Conservation (phyloP, 257 asterid species). For the Scutellaria baicalensis region DNA sequence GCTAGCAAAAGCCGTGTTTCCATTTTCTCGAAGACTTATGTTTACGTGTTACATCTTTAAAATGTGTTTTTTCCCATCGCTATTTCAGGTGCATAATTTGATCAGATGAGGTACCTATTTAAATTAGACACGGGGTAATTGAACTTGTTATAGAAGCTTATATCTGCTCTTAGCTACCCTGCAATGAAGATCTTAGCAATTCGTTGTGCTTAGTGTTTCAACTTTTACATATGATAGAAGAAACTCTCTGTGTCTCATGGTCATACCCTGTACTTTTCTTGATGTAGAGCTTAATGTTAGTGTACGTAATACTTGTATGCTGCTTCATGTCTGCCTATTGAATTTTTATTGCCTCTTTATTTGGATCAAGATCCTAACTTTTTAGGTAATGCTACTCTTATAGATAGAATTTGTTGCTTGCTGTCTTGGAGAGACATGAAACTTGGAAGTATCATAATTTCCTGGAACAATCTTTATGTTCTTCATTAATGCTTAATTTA, state of each 20-base stretch:
- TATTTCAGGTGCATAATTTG: no score
- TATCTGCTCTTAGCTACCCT: not conserved
- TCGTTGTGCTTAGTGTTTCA: not conserved
- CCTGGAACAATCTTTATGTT: not conserved
- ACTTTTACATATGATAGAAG: not conserved
- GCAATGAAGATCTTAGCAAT: not conserved
- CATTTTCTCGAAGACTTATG: no score
- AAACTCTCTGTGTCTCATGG: not conserved
- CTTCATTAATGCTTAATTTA: not conserved
- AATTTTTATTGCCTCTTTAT: not conserved
- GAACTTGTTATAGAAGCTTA: not conserved
- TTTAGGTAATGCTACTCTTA: not conserved
- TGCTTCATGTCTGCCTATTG: not conserved
- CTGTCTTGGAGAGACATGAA: not conserved
- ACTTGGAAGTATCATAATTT: not conserved
- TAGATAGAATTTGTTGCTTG: not conserved
- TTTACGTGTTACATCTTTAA: no score
- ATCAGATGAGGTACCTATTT: not conserved
- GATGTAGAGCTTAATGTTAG: not conserved
- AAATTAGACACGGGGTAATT: not conserved
- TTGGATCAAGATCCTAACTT: not conserved
- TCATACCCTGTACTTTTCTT: constrained; percentile 1
- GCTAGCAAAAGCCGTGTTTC: no score
- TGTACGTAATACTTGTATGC: not conserved
- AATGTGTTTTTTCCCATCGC: no score